A percentile compares a stretch with the other conserved stretches of the same genome.
Evolutionary conservation across 352 stramenopile genomes (phyloP).

Genomic region (Achlya hypogyna): DNA sequence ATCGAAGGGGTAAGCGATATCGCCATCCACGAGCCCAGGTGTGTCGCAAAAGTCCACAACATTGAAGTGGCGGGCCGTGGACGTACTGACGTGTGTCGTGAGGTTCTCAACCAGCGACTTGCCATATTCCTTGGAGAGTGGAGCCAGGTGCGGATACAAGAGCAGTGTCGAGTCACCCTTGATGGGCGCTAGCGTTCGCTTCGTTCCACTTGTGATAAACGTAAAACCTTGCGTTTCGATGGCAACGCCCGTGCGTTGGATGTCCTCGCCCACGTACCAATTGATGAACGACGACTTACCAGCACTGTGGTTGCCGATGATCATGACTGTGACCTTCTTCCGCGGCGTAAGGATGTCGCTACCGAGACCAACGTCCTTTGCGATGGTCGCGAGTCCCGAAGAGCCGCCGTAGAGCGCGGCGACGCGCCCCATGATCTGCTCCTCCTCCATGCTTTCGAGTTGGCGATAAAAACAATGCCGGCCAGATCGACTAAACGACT

Average conservation of each 20-base stretch:
- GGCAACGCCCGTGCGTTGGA: constrained; percentile 49
- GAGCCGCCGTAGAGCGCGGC: constrained; percentile 10
- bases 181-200: constrained; percentile 45
- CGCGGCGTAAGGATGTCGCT: constrained; percentile 37
- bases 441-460: constrained; percentile 16
- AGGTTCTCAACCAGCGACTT: constrained; percentile 55
- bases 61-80: constrained; percentile 42
- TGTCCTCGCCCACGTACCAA: constrained; percentile 49
- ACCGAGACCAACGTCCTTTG: constrained; percentile 22
- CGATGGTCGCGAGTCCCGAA: constrained; percentile 3
- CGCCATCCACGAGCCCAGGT: constrained; percentile 52
- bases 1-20: constrained; percentile 61
- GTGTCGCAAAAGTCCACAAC: constrained; percentile 69
- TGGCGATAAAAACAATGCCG: neutral
- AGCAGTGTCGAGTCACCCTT: constrained; percentile 54
- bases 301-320: constrained; percentile 67
- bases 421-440: constrained; percentile 16
- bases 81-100: constrained; percentile 45
- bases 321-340: constrained; percentile 57
- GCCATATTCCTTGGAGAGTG: constrained; percentile 42
- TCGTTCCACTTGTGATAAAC: constrained; percentile 46
- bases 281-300: constrained; percentile 73
- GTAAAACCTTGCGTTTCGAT: constrained; percentile 66
- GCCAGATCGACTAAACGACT: neutral
- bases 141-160: constrained; percentile 46